A percentile compares a stretch with the other conserved stretches of the same genome.
Conservation (phyloP, 2,329 filamentous ascomycete species). For the Berkeleyomyces rouxiae region DNA sequence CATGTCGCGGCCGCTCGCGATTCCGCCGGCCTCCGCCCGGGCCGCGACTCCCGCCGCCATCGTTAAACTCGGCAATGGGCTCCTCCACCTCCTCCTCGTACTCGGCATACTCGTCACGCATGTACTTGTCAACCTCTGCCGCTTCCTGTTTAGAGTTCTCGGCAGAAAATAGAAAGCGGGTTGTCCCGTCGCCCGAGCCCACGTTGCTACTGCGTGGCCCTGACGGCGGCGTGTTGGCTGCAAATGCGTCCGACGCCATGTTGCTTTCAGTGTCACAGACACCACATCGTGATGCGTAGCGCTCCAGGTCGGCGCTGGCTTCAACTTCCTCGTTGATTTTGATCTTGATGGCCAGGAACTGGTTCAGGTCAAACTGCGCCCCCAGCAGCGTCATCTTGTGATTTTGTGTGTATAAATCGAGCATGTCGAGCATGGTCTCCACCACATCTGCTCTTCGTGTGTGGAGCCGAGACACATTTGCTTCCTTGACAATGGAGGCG, state of each 20-base stretch:
- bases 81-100: slow-evolving; percentile 66
- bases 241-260: not conserved
- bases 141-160: slow-evolving; percentile 58
- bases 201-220: slow-evolving; percentile 4
- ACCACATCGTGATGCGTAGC: slow-evolving; percentile 46
- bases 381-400: slow-evolving; percentile 59
- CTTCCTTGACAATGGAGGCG: slow-evolving; percentile 30
- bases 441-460: slow-evolving; percentile 32
- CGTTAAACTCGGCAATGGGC: slow-evolving; percentile 21
- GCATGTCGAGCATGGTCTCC: slow-evolving; percentile 77
- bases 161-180: slow-evolving; percentile 77
- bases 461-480: slow-evolving; percentile 33
- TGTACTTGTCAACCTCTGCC: slow-evolving; percentile 48
- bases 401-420: slow-evolving; percentile 86
- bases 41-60: not conserved
- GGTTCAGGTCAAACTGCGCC: slow-evolving; percentile 51
- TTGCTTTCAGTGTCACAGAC: slow-evolving; percentile 28
- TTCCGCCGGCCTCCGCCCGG: slow-evolving; percentile 6
- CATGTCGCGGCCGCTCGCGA: slow-evolving; percentile 6
- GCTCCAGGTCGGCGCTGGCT: slow-evolving; percentile 37
- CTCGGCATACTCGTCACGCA: slow-evolving; percentile 59
- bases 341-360: slow-evolving; percentile 76
- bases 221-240: not conserved
- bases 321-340: slow-evolving; percentile 69
- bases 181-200: slow-evolving; percentile 49